Conservation (phyloP, 2,329 filamentous ascomycete genomes). For the Verticillium alfalfae region DNA sequence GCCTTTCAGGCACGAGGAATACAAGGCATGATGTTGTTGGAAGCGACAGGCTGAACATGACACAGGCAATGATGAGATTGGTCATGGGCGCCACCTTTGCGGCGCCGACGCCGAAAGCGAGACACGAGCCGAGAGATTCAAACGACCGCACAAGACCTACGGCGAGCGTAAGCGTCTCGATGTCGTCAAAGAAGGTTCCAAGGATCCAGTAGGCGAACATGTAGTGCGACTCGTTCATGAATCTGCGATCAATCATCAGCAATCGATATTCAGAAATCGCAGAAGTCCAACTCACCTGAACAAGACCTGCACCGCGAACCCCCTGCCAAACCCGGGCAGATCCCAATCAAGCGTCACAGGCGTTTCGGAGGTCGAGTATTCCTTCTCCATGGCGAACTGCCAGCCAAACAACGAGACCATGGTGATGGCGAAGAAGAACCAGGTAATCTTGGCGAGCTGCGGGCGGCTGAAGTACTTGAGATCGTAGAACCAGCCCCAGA, state of each 20-base stretch:
- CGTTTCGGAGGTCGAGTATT: conserved; percentile 31
- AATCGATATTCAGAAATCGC: neutral
- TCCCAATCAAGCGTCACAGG: conserved; percentile 38
- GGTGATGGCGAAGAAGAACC: conserved; percentile 29
- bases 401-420: conserved; percentile 40
- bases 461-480: conserved; percentile 32
- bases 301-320: conserved; percentile 41
- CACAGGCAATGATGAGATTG: conserved; percentile 41
- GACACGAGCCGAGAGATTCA: conserved; percentile 39
- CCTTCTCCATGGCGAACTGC: conserved; percentile 40
- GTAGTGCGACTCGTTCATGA: conserved; percentile 46
- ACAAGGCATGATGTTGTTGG: conserved; percentile 28
- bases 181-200: conserved; percentile 43
- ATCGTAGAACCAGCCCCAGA: conserved; percentile 46
- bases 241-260: conserved; percentile 15
- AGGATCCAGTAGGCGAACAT: conserved; percentile 48
- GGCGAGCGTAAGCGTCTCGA: conserved; percentile 43
- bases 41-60: conserved; percentile 37
- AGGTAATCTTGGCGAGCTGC: conserved; percentile 34
- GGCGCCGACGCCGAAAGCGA: conserved; percentile 42
- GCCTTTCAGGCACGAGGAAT: conserved; percentile 29
- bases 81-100: conserved; percentile 37
- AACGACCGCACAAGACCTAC: conserved; percentile 42
- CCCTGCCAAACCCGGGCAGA: conserved; percentile 34
- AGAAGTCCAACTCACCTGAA: conserved; percentile 20